phyloP scores from a whole-genome alignment of 345 rosid species.

The Boechera retrofracta region DNA sequence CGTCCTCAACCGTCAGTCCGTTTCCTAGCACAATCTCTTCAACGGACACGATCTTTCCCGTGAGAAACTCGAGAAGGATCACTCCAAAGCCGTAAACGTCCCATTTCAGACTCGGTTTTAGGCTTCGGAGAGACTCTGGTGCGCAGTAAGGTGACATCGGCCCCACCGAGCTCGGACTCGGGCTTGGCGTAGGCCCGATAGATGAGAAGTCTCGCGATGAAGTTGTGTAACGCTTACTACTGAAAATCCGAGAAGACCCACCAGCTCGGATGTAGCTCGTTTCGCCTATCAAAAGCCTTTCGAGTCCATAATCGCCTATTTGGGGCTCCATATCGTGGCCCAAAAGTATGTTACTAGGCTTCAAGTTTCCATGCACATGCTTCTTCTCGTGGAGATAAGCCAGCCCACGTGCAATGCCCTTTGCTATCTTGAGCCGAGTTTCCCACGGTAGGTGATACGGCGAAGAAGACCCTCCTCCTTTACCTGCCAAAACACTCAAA shows the following conservation, averaged over 20 bases:
- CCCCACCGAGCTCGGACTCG: conserved; percentile 68
- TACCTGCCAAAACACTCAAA: conserved; percentile 53
- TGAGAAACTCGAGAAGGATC: conserved; percentile 72
- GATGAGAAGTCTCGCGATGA: conserved; percentile 61
- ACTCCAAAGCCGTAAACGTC: conserved; percentile 85
- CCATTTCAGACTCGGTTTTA: conserved; percentile 88
- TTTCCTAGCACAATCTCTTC: conserved; percentile 85
- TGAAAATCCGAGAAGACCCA: conserved; percentile 68
- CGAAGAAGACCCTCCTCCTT: conserved; percentile 64
- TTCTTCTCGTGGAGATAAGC: conserved; percentile 84
- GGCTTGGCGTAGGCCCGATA: conserved; percentile 54
- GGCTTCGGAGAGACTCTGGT: conserved; percentile 76
- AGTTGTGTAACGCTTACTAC: conserved; percentile 72
- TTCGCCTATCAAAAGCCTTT: conserved; percentile 67
- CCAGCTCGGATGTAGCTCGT: conserved; percentile 60
- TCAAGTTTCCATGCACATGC: conserved; percentile 90
- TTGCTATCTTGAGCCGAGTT: conserved; percentile 75
- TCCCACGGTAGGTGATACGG: conserved; percentile 87
- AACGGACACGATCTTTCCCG: conserved; percentile 63
- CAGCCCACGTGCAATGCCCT: conserved; percentile 84
- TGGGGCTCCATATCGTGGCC: conserved; percentile 76
- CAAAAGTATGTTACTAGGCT: conserved; percentile 81
- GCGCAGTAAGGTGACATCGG: conserved; percentile 72
- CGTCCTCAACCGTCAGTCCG: conserved; percentile 69
- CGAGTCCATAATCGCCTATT: conserved; percentile 89